These are phyloP conservation scores for Sphaerulina populicola DNA, from an alignment of 2,329 filamentous ascomycete genomes.

Conservation along the genomic window DNA sequence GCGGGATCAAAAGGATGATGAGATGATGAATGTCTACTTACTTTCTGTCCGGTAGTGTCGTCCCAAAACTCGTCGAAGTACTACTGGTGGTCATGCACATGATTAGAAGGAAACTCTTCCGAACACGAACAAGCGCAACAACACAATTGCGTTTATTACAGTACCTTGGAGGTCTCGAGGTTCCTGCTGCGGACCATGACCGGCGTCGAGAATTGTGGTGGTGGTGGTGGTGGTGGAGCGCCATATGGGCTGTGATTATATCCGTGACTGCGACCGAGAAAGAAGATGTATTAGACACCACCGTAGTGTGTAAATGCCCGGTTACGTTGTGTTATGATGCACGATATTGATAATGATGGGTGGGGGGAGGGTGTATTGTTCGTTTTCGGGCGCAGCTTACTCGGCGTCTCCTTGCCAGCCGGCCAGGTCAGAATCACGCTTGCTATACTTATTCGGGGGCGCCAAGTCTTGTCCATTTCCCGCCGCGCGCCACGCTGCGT, in stretches of 20 bases:
- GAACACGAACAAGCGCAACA: not conserved
- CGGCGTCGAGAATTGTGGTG: slow-evolving; percentile 15
- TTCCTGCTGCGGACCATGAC: slow-evolving; percentile 22
- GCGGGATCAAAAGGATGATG: not conserved
- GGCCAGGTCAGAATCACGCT: slow-evolving; percentile 21
- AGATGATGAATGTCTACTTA: slow-evolving; percentile 14
- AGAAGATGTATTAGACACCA: slow-evolving; percentile 1
- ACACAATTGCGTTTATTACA: not conserved
- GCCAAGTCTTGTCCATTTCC: slow-evolving; percentile 31
- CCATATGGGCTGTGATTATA: slow-evolving; percentile 17
- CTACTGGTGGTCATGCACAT: slow-evolving; percentile 11
- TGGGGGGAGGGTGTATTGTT: slow-evolving; percentile 1
- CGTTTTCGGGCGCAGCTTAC: slow-evolving; percentile 14
- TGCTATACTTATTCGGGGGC: slow-evolving; percentile 29
- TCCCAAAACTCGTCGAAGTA: slow-evolving; percentile 30
- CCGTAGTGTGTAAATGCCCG: too few species aligned
- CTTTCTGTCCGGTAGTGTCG: slow-evolving; percentile 25
- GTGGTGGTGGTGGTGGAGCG: slow-evolving; percentile 1
- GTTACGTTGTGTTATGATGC: not conserved
- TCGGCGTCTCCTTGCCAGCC: slow-evolving; percentile 19
- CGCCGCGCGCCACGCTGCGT: slow-evolving; percentile 26
- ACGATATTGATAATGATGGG: not conserved
- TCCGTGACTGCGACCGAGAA: slow-evolving; percentile 1
- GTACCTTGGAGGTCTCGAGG: slow-evolving; percentile 21
- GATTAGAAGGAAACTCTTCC: not conserved